Evolutionary conservation across 2,329 filamentous ascomycete genomes (phyloP), one percentile per base, ranked within the genome.

Genomic region (Arthrocladium fulminans): DNA sequence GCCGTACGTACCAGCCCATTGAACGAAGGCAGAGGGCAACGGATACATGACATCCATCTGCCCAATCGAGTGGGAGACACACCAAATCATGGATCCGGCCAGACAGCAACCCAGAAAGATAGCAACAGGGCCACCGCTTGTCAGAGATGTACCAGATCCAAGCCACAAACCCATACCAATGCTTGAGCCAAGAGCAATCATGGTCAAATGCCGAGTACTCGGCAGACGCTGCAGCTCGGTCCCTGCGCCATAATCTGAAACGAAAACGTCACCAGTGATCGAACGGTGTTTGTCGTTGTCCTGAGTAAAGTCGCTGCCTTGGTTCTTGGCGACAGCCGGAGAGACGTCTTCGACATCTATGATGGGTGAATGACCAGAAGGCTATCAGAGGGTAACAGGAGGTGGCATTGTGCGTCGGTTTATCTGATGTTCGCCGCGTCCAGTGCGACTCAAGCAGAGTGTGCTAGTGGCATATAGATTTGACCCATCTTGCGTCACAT

Each of bases 151-250:
- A 13, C 71, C 70, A 37, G 63, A 65, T 12, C 70, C 71, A n/a
- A 73, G 63, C 67, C 70, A 73, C 9, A 73, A 54, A 17, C 71
- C 71, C 63, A 69, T 70, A 3, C 71, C 70, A 58, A 74, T 73
- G 20, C 62, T 64, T 3, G 63, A 65, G 3, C 65, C 65, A 7
- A 67, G 53, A 2, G 65, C 62, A 50, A 68, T 65, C 63, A 68
- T 66, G 41, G 61, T 64, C n/a, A 67, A 52, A 54, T 68, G 65
- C 23, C 65, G 63, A 10, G 67, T 70, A 51, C 64, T 62, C 27
- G 72, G 62, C 3, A 60, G 57, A 15, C 68, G 64, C 35, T 64
- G 61, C 15, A 73, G 61, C 46, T 69, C 58, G 3, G 59, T 55
- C 8, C 60, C 59, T 8, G 58, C 56, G 20, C 59, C 59, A 55